Base-by-base conservation (phyloP, 148 eudicot species). In the Heliamphora exappendiculata region DNA sequence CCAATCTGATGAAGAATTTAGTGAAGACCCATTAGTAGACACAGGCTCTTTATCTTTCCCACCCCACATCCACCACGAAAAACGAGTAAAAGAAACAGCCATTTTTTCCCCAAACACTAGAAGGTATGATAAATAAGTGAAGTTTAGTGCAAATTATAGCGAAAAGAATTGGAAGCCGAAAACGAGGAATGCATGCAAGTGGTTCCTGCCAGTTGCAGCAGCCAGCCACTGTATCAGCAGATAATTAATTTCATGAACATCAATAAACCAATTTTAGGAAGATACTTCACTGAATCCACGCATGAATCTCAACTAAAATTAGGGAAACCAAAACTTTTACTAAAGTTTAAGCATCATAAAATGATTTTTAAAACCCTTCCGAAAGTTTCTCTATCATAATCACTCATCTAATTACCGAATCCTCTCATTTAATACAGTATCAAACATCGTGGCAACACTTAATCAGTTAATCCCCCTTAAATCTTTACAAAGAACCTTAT, bases 51-150 rank as follows among this genome's bases (percentile, higher is more conserved):
- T 84, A 31, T 86, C 87, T 72, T 80, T 89, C 54, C 81, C 85
- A 9, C 86, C 75, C 87, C 83, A 64, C 72, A 86, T 80, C 91
- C 88, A 86, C 87, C 87, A 88, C 22, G 89, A 79, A 3, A 92
- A 82, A 51, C 83, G 78, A 13, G 88, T 80, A 62, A 83, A 81
- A 20, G 90, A 81, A 49, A 87, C 82, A 55, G 90, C 87, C 93
- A 90, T 91, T 66, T n/a, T n/a, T n/a, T n/a, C n/a, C n/a, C n/a
- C n/a, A n/a, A n/a, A n/a, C n/a, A n/a, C n/a, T n/a, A n/a, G 47
- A 47, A 41, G 14, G 20, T 22, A 26, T 13, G 62, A 31, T 28
- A 10, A 34, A 60, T 69, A 57, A 34, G 60, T 50, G 45, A 22
- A n/a, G n/a, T n/a, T n/a, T n/a, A n/a, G n/a, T n/a, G n/a, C n/a